Evolutionary conservation across 306 rosid species (phyloP), one percentile per base, ranked within the genome.

Genomic region (Chamaecrista fasciculata): DNA sequence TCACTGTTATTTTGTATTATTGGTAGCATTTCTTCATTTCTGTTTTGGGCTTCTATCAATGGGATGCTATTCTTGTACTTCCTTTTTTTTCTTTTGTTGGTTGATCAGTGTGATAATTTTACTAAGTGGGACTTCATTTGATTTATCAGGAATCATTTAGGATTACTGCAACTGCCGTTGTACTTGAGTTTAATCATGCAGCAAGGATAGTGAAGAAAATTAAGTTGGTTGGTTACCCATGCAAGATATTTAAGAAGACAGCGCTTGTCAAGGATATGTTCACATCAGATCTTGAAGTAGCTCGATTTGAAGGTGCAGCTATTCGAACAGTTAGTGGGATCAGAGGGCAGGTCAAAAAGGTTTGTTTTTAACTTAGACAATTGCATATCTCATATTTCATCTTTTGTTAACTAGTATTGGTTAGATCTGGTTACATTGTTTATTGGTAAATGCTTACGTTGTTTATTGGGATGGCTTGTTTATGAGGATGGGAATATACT

Each of bases 271-370:
- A 76, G 81, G 89, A 91, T 65, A 94, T 94, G 99, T 94, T 94
- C 67, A 88, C 89, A 63, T 94, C 97, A 5, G 89, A 94, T 85
- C 97, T 88, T 68, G 99, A 94, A 82, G 78, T 91, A 76, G 95
- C 99, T 79, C 85, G 91, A 52, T 94, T 88, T 81, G 99, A 88
- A 89, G 97, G 99, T 64, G 99, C 99, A 19, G 82, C 92, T 66
- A 68, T 94, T 78, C 91, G 86, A 58, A 94, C 97, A 24, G 97
- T 94, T 74, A 88, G 96, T 67, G 95, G 95, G 76, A 86, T 94
- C 62, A 86, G 96, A 71, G 99, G 99, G 46, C 96, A 94, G 83
- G 91, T 91, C 67, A 94, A 94, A 87, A 94, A 94, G 99, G 99
- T 94, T 48, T 12, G 80, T 62, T 11, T 36, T 44, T 49, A 62